Conservation (phyloP, 192 early-diverging fungal species). For the Chytriomyces sp. region DNA sequence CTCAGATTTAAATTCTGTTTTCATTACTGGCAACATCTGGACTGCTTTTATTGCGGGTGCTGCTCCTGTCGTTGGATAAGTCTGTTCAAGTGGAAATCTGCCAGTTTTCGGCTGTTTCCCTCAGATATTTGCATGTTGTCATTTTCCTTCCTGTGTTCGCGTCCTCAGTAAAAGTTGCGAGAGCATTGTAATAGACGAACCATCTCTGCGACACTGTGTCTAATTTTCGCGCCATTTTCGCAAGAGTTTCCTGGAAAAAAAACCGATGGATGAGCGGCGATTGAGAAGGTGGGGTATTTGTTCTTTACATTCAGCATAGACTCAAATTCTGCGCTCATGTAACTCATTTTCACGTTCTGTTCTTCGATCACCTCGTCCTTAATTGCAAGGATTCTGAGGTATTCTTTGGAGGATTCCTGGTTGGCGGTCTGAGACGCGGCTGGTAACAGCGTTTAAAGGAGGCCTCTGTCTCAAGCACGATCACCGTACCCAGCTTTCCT, state of each 20-base stretch:
- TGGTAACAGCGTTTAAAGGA: constrained; percentile 17
- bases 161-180: not conserved
- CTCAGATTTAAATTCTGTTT: constrained; percentile 12
- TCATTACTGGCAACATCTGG: not conserved
- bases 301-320: constrained; percentile 60
- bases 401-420: constrained; percentile 57
- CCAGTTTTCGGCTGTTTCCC: constrained; percentile 50
- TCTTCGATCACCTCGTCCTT: constrained; percentile 64
- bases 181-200: not conserved
- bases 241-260: constrained; percentile 57
- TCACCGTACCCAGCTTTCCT: constrained; percentile 48
- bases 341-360: constrained; percentile 67
- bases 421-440: constrained; percentile 43
- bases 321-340: constrained; percentile 67
- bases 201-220: constrained; percentile 56
- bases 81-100: constrained; percentile 55
- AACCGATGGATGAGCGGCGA: not conserved
- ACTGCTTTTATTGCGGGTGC: constrained; percentile 4
- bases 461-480: not conserved
- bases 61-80: constrained; percentile 34
- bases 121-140: constrained; percentile 59
- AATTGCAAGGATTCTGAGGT: constrained; percentile 43
- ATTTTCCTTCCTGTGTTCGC: constrained; percentile 51
- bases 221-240: constrained; percentile 61
- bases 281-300: not conserved